Base-by-base conservation (phyloP, 2,329 filamentous ascomycete species). In the Colletotrichum tofieldiae region DNA sequence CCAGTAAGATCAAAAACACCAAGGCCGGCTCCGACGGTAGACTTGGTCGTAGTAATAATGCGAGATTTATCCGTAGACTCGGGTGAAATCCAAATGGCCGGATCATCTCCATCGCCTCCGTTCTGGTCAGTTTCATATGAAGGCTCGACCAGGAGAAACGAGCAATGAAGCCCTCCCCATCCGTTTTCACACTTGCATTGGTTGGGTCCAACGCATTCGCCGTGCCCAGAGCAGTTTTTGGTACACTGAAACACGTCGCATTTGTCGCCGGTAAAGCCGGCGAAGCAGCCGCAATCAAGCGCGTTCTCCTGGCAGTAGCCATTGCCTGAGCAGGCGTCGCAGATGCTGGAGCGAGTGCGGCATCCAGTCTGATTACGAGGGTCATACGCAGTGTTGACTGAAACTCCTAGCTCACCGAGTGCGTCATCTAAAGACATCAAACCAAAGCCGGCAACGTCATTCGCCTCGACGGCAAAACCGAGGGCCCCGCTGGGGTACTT, bases 11-110 rank as follows among this genome's bases (percentile, higher is more conserved):
- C 84, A 43, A 86, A 89, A 0, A 88, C 84, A 0, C 80, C 83
- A 5, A 89, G 81, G 0, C 87, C 87, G 8, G 86, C 83, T 0
- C 86, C 86, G 1, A 81, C 76, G 6, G 84, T 81, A 1, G 86
- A 87, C 74, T 89, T 89, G 16, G 85, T 86, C 0, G 87, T 89
- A 0, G 86, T 88, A 39, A 89, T 84, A 43, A 89, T 84, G 23
- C 81, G 85, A 6, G 87, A 88, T 58, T 83, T 76, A 0, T 81
- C 80, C 0, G 80, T 79, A 0, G 80, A 75, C 1, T 77, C 75
- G 0, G 85, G 83, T 0, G 84, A 85, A 62, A 87, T 84, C 85
- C 85, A 87, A 32, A 87, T 84, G 0, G 84, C 85, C 0, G 86
- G 85, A 60, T 87, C 85, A 45, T 87, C 85, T 0, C 85, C 84